Evolutionary conservation across 768 basidiomycete genomes (phyloP), one percentile per base, ranked within the genome.

Genomic region (Suillus subaureus): DNA sequence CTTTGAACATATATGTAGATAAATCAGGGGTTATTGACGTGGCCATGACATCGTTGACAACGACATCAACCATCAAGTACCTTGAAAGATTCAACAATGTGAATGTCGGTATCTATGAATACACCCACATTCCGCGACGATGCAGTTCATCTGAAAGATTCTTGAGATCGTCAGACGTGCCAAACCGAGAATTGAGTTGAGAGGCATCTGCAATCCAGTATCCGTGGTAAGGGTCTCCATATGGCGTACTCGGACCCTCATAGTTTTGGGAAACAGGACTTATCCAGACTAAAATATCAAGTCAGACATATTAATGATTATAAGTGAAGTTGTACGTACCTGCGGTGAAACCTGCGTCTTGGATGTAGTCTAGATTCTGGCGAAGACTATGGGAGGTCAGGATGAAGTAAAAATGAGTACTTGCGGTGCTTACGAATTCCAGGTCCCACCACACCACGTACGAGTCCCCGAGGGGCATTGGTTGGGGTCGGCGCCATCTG

Each of bases 361-460:
- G 87, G 60, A 96, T 89, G 72, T 95, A 96, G 74, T 94, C 92
- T n/a, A 95, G 81, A 73, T 93, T 90, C 68, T 86, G 80, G 64
- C 81, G 85, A 68, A 94, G 85, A 11, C 86, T 86, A 55, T 65
- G 58, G 39, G 52, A 31, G 64, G 21, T 63, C 52, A 52, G 47
- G 56, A 66, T 31, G 55, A 61, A 40, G 26, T 37, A 61, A 7
- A 40, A 23, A 52, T 37, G 8, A 49, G 26, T 28, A 16, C 12
- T 42, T 11, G 58, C 1, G 28, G 12, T 43, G 74, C 82, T 67
- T 49, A 83, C 83, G 86, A 81, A 61, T 85, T 87, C 91, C 92
- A 94, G n/a, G 88, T 92, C 6, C 93, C 92, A n/a, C 93, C 93
- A 67, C 93, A 95, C 82, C 87, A 93, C 1, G 89, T 89, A 72